Base-by-base conservation (phyloP, 225 moss, liverwort and hornwort genomes). In the Thuidium tamariscinum region DNA sequence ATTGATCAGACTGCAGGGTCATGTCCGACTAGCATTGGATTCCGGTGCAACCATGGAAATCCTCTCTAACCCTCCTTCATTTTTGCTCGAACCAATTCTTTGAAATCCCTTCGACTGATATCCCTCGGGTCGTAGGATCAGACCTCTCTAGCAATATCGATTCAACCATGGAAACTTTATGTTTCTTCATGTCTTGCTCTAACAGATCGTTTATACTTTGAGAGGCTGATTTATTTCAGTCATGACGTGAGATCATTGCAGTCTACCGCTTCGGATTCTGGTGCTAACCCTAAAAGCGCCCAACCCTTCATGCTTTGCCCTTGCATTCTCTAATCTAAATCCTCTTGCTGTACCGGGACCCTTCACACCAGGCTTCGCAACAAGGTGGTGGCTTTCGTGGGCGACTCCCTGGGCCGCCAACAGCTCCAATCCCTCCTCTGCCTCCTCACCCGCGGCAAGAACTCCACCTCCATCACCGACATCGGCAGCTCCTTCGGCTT, bases 341-440 rank as follows among this genome's bases (percentile, higher is more conserved):
- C 3, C 41, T 13, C 41, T 12, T 29, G 41, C 36, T 52, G 54
- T 76, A 5, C 46, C 30, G 72, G 29, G 17, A 30, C n/a, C n/a
- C n/a, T n/a, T 75, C 23, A 9, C 76, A 9, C 76, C 89, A 98
- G 98, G 89, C 85, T 98, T 83, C 88, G 86, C 64, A 95, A 96
- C 85, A 95, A 96, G 91, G 96, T 95, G 82, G 42, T 98, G 27
- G 95, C 95, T 2, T 95, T 96, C 59, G 91, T 96, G 37, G 98
- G 98, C 21, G 98, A 98, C 85, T 98, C 98, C 4, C 82, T 98
- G 26, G 95, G 91, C 6, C 90, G 95, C 13, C 92, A 96, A 60
- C 95, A 96, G 64, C 86, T 95, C 15, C 97, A 95, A 26, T 98
- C 97, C 1, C 84, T 98, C 5, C 84, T 98, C 75, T 98, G 97